These are phyloP conservation scores for Amorphotheca resinae DNA, from an alignment of 495 filamentous ascomycete species.

Conservation along the genomic window DNA sequence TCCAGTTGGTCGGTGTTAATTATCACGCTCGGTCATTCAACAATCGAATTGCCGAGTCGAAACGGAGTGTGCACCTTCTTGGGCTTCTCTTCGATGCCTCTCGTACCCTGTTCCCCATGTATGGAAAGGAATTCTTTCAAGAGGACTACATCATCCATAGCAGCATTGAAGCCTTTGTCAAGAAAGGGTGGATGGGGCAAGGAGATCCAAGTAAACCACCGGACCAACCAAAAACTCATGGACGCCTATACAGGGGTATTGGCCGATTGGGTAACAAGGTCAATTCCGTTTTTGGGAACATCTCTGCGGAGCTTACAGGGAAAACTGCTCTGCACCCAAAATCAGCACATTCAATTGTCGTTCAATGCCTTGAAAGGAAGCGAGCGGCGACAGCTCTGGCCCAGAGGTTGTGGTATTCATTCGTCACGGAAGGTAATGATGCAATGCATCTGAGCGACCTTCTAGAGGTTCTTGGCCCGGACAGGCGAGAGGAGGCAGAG, in stretches of 20 bases:
- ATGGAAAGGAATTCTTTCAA: slow-evolving; percentile 16
- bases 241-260: slow-evolving; percentile 18
- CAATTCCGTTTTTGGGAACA: slow-evolving; percentile 23
- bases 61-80: slow-evolving; percentile 55
- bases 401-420: slow-evolving; percentile 23
- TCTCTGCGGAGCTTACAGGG: slow-evolving; percentile 11
- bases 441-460: slow-evolving; percentile 19
- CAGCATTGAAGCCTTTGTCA: slow-evolving; percentile 15
- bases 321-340: slow-evolving; percentile 21
- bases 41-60: slow-evolving; percentile 52
- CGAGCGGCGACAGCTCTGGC: slow-evolving; percentile 36
- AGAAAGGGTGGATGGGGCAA: slow-evolving; percentile 5
- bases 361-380: slow-evolving; percentile 21
- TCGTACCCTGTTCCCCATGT: slow-evolving; percentile 22
- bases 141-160: slow-evolving; percentile 23
- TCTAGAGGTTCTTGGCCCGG: slow-evolving; percentile 22
- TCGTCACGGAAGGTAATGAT: slow-evolving; percentile 22
- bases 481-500: slow-evolving; percentile 21
- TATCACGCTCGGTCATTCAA: slow-evolving; percentile 68
- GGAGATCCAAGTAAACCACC: too few species aligned
- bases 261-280: slow-evolving; percentile 22
- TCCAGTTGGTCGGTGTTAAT: slow-evolving; percentile 71
- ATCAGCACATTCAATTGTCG: slow-evolving; percentile 20
- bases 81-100: slow-evolving; percentile 65
- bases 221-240: too few species aligned